Conservation (phyloP, 331 rosid species). For the Telfairia occidentalis region DNA sequence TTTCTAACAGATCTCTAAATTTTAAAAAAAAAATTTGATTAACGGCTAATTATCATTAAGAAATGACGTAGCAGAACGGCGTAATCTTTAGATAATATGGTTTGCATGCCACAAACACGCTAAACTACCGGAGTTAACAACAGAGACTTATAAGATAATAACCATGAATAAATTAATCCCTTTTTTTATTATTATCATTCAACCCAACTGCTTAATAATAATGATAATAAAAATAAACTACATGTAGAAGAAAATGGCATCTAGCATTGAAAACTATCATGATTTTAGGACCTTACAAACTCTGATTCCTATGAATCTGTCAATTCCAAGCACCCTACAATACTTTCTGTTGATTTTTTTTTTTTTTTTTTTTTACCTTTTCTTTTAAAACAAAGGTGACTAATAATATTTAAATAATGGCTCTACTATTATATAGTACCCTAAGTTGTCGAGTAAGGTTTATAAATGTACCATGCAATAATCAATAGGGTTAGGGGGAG, state of each 20-base stretch:
- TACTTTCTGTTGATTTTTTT: not conserved
- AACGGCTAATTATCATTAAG: no score
- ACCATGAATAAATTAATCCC: no score
- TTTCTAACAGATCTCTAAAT: no score
- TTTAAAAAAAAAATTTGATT: no score
- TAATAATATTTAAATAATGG: not conserved
- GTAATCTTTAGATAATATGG: no score
- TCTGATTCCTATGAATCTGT: constrained; percentile 10
- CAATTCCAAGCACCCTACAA: constrained; percentile 6
- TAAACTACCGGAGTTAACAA: no score
- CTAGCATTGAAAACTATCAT: constrained; percentile 1
- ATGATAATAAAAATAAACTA: not conserved
- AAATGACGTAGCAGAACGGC: no score
- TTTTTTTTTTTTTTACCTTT: not conserved
- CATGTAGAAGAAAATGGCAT: not conserved
- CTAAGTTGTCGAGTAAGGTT: not conserved
- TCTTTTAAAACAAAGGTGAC: not conserved
- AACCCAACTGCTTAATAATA: not conserved
- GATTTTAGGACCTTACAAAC: constrained; percentile 7
- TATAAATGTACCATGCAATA: not conserved
- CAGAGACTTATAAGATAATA: no score
- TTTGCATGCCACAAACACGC: no score
- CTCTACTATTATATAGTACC: not conserved
- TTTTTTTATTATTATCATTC: not conserved
- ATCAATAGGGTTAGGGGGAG: not conserved